Evolutionary conservation across 2,329 filamentous ascomycete genomes (phyloP), one percentile per base, ranked within the genome.

Genomic region (Bipolaris sorokiniana): DNA sequence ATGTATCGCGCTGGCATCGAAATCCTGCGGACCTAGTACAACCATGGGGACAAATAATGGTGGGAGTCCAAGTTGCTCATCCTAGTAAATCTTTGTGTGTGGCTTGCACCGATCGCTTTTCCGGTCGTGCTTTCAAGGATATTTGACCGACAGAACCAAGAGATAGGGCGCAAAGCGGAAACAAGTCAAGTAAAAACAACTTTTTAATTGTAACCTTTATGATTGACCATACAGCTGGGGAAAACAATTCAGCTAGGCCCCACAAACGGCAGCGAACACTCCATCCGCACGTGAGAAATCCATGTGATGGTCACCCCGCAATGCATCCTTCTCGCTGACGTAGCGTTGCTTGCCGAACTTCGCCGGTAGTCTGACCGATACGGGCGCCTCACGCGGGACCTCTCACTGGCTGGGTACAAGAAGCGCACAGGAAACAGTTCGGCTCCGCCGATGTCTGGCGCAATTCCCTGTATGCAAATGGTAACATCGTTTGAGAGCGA

Each of bases 331-430:
- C 20, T 41, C 49, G 40, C 59, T 68, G 65, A 68, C 61, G 65
- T 68, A 65, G 55, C 50, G 56, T 45, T 50, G 33, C 28, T 34
- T 23, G 67, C 67, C 67, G 67, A 69, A 28, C 23, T 65, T 68
- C 61, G 64, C 68, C 68, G 66, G 51, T 16, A 18, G 49, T 46
- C 59, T 51, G 54, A 54, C 63, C 59, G 59, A 65, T 58, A 60
- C 38, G 20, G 38, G 49, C 38, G 44, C 54, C 53, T 49, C 50
- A 48, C 26, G 40, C 40, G 47, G 49, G 31, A 31, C 22, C 50
- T 54, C 58, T 23, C 28, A 48, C 37, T 52, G 38, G 57, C 45
- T 49, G 42, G 33, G 28, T 31, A 48, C 7, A 41, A 51, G 26
- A 36, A 36, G 20, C 18, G 34, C 7, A 18, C 36, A 50, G 36